Conservation (phyloP, 371 early-diverging fungal genomes). For the Circinella minor region DNA sequence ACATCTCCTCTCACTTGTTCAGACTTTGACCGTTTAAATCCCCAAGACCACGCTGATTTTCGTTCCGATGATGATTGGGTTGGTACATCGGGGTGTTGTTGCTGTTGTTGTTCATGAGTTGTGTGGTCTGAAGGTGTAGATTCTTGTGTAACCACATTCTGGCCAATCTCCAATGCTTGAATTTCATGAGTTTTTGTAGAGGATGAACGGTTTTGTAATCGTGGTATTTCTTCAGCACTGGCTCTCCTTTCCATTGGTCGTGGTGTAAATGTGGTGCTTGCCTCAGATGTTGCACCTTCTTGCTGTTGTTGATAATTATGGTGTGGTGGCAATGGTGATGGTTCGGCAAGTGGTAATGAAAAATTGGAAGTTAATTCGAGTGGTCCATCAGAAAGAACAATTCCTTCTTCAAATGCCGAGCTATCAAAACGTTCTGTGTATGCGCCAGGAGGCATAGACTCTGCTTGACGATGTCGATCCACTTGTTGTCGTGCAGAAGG, state of each 20-base stretch:
- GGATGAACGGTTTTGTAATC: neutral
- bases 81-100: slow-evolving; percentile 5
- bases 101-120: slow-evolving; percentile 11
- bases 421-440: neutral
- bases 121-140: neutral
- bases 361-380: neutral
- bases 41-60: slow-evolving; percentile 32
- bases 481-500: neutral
- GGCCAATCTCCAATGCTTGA: neutral
- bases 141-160: neutral
- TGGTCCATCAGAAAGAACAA: slow-evolving; percentile 13
- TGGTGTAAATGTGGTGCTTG: neutral
- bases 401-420: neutral
- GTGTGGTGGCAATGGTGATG: neutral
- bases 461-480: slow-evolving; percentile 13
- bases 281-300: too few species aligned
- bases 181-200: neutral
- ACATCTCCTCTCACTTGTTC: slow-evolving; percentile 17
- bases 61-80: slow-evolving; percentile 13
- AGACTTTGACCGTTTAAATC: slow-evolving; percentile 22
- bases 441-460: slow-evolving; percentile 14
- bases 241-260: neutral
- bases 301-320: neutral
- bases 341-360: slow-evolving; percentile 1
- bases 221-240: slow-evolving; percentile 5